phyloP scores from a whole-genome alignment of 83 land plant genomes.

The Isoetes engelmannii region DNA sequence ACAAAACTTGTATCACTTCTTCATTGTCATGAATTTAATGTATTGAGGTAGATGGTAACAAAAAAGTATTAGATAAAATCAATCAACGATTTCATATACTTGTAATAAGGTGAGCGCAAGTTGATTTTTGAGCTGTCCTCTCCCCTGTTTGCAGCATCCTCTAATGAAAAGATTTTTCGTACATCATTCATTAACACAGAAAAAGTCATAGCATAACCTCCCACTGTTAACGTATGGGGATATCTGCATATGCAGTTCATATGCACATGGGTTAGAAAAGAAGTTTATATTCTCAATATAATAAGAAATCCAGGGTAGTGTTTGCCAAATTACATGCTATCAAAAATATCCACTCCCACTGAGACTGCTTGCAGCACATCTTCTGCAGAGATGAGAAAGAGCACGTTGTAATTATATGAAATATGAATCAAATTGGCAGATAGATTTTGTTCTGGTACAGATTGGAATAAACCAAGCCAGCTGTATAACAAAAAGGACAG shows the following conservation, averaged over 20 bases:
- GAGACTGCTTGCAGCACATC: slow-evolving; percentile 37
- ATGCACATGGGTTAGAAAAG: too few relatives aligned
- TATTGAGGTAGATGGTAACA: too few relatives aligned
- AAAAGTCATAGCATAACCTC: slow-evolving; percentile 33
- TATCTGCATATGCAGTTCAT: slow-evolving; percentile 11
- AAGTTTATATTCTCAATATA: too few relatives aligned
- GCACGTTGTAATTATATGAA: too few relatives aligned
- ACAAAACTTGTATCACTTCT: too few relatives aligned
- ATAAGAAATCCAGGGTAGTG: background rate
- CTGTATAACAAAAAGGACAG: too few relatives aligned
- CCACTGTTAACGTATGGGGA: slow-evolving; percentile 26
- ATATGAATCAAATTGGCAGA: too few relatives aligned
- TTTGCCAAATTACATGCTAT: slow-evolving; percentile 26
- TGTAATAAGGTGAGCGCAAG: slow-evolving; percentile 13
- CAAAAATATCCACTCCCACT: slow-evolving; percentile 30
- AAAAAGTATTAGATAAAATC: too few relatives aligned
- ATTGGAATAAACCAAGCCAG: too few relatives aligned
- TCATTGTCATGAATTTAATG: too few relatives aligned
- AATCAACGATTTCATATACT: slow-evolving; percentile 1
- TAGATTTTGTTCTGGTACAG: too few relatives aligned
- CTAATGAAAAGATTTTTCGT: slow-evolving; percentile 1
- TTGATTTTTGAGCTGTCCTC: slow-evolving; percentile 26
- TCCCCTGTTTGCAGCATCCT: slow-evolving; percentile 11
- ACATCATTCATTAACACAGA: slow-evolving; percentile 19
- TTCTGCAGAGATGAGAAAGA: slow-evolving; percentile 12